These are phyloP conservation scores for Talaromyces sp. DNA, from an alignment of 2,329 filamentous ascomycete species.

Conservation along the genomic window DNA sequence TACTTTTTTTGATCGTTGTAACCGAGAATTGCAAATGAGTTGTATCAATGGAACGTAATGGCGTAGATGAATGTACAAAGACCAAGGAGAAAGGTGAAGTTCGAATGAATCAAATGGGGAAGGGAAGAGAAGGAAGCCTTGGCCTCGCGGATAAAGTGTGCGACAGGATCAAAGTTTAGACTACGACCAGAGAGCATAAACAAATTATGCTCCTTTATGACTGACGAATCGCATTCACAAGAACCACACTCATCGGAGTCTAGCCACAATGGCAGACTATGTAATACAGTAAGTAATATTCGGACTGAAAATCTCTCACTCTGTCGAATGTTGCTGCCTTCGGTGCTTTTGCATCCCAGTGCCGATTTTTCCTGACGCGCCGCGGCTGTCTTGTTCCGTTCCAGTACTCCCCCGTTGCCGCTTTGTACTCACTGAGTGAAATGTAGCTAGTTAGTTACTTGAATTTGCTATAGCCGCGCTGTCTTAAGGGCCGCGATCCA, in stretches of 20 bases:
- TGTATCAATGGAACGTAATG: neutral
- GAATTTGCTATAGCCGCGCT: too few relatives aligned
- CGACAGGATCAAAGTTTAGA: neutral
- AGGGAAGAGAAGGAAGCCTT: neutral
- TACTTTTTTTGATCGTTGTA: neutral
- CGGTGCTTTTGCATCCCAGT: neutral
- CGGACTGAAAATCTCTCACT: neutral
- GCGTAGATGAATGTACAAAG: neutral
- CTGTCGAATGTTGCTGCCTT: neutral
- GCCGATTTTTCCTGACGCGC: neutral
- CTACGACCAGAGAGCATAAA: neutral
- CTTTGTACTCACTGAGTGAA: too few relatives aligned
- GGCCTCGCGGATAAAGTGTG: constrained; percentile 7
- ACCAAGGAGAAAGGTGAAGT: neutral
- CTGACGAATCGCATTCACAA: neutral
- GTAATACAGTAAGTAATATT: neutral
- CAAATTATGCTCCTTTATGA: neutral
- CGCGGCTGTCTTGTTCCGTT: too few relatives aligned
- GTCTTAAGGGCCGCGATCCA: too few relatives aligned
- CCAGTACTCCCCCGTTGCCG: too few relatives aligned
- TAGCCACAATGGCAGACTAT: too few relatives aligned
- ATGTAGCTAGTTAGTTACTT: too few relatives aligned
- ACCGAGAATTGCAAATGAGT: neutral
- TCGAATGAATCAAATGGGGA: neutral
- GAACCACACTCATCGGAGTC: too few relatives aligned